Evolutionary conservation across 768 basidiomycete genomes (phyloP).

Genomic region (Xerocomellus chrysenteron): DNA sequence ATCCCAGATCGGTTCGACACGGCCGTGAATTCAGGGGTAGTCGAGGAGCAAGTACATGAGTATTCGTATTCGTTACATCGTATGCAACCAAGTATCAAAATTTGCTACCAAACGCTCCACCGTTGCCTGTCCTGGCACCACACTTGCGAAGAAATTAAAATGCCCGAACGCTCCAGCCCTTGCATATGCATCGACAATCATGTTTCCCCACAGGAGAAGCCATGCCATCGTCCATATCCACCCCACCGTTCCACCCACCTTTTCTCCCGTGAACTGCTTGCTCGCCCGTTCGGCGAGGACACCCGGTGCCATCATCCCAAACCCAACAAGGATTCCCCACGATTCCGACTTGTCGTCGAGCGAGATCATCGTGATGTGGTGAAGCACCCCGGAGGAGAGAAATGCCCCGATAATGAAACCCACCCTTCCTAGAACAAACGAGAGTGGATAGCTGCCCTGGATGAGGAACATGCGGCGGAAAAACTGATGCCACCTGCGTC

Average conservation of each 20-base stretch:
- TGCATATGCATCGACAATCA: not conserved
- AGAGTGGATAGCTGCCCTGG: not conserved
- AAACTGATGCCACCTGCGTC: not conserved
- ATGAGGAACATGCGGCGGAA: not conserved
- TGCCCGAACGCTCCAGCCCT: not conserved
- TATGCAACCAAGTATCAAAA: not conserved
- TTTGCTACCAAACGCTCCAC: not conserved
- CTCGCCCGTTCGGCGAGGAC: not conserved
- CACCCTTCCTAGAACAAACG: not conserved
- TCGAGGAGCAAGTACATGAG: too few species aligned
- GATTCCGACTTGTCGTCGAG: not conserved
- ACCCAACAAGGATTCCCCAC: not conserved
- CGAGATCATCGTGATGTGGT: not conserved
- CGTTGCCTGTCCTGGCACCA: not conserved
- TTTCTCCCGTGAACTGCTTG: not conserved
- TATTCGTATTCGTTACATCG: too few species aligned
- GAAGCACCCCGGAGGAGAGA: not conserved
- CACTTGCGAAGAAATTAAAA: not conserved
- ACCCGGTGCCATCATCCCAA: not conserved
- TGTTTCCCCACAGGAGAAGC: too few species aligned
- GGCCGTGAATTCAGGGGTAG: too few species aligned
- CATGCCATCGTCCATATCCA: too few species aligned
- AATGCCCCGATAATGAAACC: not conserved
- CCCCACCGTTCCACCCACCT: not conserved
- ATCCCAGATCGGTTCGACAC: too few species aligned